A percentile compares a stretch with the other conserved stretches of the same genome.
Evolutionary conservation across 306 rosid genomes (phyloP).

Genomic region (Quercus mongolica): DNA sequence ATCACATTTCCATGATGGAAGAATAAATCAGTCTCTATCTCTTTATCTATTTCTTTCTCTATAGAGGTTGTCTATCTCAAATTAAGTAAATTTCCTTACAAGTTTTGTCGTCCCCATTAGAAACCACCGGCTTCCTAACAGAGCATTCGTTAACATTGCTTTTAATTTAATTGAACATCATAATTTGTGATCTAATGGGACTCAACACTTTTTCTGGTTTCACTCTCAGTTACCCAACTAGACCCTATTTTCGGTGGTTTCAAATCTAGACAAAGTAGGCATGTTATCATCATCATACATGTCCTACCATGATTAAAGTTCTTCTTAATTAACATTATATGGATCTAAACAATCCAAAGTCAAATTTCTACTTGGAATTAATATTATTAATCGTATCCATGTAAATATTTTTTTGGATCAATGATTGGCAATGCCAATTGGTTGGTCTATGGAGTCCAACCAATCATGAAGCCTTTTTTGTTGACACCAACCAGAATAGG

Average conservation of each 20-base stretch:
- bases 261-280: conserved; percentile 24
- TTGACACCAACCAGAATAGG: background rate
- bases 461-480: conserved; percentile 9
- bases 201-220: conserved; percentile 1
- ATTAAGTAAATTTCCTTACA: too few relatives aligned
- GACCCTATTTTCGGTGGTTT: conserved; percentile 1
- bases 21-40: too few relatives aligned
- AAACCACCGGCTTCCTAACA: too few relatives aligned
- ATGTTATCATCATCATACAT: conserved; percentile 41
- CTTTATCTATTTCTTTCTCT: too few relatives aligned
- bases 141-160: too few relatives aligned
- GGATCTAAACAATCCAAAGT: background rate
- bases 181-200: conserved; percentile 9
- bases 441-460: conserved; percentile 38
- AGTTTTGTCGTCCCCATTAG: too few relatives aligned
- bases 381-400: background rate
- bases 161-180: background rate
- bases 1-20: too few relatives aligned
- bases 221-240: background rate
- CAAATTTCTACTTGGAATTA: background rate
- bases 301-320: conserved; percentile 37
- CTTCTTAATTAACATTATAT: background rate
- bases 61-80: too few relatives aligned
- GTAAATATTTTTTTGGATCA: conserved; percentile 17
- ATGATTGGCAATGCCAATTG: conserved; percentile 21